Conservation (phyloP, 164 flowering plant genomes). For the Vitis vinifera region ASM3070453v1 NC_081819.1:11246001-11246500, state of each 20-base stretch:
- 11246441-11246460: conserved; percentile 63
- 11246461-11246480: conserved; percentile 48
- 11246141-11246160: conserved; percentile 36
- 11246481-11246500: conserved; percentile 33
- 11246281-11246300: conserved; percentile 29
- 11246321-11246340: conserved; percentile 55
- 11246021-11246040: conserved; percentile 51
- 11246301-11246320: conserved; percentile 37
- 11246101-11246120: conserved; percentile 65
- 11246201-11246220: conserved; percentile 53
- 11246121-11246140: conserved; percentile 47
- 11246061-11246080: conserved; percentile 47
- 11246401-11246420: conserved; percentile 19
- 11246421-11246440: conserved; percentile 31
- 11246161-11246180: conserved; percentile 48
- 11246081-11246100: conserved; percentile 57
- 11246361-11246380: conserved; percentile 45
- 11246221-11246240: conserved; percentile 58
- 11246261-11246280: conserved; percentile 30
- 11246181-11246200: conserved; percentile 49
- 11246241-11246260: conserved; percentile 43
- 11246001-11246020: conserved; percentile 72
- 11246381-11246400: conserved; percentile 26
- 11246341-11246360: conserved; percentile 57
- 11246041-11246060: conserved; percentile 55